phyloP scores from a whole-genome alignment of 495 filamentous ascomycete species.

The Penicillium manginii region DNA sequence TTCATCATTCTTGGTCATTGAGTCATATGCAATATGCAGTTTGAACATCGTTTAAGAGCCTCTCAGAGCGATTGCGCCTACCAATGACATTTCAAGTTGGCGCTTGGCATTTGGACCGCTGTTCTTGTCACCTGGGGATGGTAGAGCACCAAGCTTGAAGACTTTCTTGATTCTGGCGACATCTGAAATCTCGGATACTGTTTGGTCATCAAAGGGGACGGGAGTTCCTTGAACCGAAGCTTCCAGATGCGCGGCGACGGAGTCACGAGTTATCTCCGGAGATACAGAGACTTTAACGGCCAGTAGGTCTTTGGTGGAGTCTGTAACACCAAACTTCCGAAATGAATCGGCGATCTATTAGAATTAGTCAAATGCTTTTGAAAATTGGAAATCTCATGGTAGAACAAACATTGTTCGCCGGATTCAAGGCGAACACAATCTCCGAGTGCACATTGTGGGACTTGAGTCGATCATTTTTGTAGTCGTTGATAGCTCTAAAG shows the following conservation, averaged over 20 bases:
- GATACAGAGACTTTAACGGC: constrained; percentile 70
- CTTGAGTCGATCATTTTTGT: constrained; percentile 61
- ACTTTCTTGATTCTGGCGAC: constrained; percentile 73
- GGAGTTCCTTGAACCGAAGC: constrained; percentile 63
- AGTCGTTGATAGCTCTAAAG: constrained; percentile 75
- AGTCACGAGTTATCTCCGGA: constrained; percentile 53
- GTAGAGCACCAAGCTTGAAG: constrained; percentile 72
- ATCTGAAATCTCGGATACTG: constrained; percentile 62
- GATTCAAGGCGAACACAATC: constrained; percentile 79
- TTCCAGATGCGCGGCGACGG: constrained; percentile 64
- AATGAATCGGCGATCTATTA: constrained; percentile 87
- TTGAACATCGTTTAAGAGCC: constrained; percentile 41
- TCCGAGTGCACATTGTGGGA: constrained; percentile 93
- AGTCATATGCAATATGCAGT: neutral
- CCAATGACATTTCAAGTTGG: constrained; percentile 62
- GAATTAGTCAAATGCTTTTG: constrained; percentile 23
- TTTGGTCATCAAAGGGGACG: constrained; percentile 65
- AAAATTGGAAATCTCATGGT: neutral
- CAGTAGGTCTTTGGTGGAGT: constrained; percentile 69
- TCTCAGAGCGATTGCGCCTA: constrained; percentile 76
- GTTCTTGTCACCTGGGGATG: constrained; percentile 34
- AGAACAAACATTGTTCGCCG: constrained; percentile 78
- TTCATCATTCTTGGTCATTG: neutral
- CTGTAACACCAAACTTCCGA: constrained; percentile 78
- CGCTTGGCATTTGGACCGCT: constrained; percentile 40